Evolutionary conservation across 148 eudicot species (phyloP), one percentile per base, ranked within the genome.

Genomic region (Vaccinium myrtillus): DNA sequence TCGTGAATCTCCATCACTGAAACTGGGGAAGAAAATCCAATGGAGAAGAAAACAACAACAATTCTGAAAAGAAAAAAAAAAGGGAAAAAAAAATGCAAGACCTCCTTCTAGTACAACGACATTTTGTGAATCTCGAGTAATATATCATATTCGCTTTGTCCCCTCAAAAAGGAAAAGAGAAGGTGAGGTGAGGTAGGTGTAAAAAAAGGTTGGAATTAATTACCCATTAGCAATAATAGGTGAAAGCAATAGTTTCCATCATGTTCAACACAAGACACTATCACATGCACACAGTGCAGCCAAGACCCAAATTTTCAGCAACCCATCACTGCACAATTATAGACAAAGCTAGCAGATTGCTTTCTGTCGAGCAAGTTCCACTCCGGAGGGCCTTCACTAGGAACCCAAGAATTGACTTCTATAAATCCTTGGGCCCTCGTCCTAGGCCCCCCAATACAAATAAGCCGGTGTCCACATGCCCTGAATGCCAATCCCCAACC

Each of bases 401-500:
- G 98, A 11, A 83, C 93, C 95, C 98, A 94, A 3, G 93, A 81
- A 82, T 89, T 93, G 21, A 94, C 91, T 82, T 95, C 97, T 56
- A 95, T 88, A 70, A 88, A 88, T 36, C 98, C 98, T 51, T 85
- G 90, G 55, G 83, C 88, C 1, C 75, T 32, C 69, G 86, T 86
- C 86, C 92, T 88, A 0, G 93, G 94, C 1, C 95, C 95, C 5
- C 95, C 97, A 23, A 95, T 87, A 51, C 94, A 96, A 18, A 92
- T 93, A 13, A 94, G 94, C 81, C 83, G 86, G 85, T 93, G 90
- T 0, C 98, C 98, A 79, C 95, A 94, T 0, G 91, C 95, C 83
- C 98, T 87, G 83, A 95, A 95, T 9, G 98, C 95, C 70, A 95
- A 80, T 49, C 98, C 98, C 98, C 98, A 95, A 2, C 96, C 98